Base-by-base conservation (phyloP, 2,329 filamentous ascomycete species). In the Myriosclerotinia duriaeana region DNA sequence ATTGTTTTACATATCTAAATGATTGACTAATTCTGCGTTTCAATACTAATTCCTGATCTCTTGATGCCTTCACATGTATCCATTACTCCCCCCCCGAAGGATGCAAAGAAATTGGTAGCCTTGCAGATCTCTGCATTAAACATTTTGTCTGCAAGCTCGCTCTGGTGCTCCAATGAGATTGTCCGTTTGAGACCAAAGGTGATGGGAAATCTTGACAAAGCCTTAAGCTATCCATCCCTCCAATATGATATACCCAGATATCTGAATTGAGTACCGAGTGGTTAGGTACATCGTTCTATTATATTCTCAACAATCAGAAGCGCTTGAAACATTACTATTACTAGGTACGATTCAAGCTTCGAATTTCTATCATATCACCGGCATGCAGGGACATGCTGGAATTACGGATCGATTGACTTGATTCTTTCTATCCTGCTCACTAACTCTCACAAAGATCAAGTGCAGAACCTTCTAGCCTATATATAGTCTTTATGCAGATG, bases 21-120 rank as follows among this genome's bases (percentile, higher is more conserved):
- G 2, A 22, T 22, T 20, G n/a, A 42, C n/a, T 56, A 17, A 46
- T 36, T 36, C 4, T 22, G n/a, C 14, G 3, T 36, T 34, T 22
- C 34, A 30, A 34, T 36, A 46, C 11, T 48, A 17, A 26, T 15
- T 14, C 20, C 22, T 34, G 7, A 48, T 34, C 42, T 22, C 42
- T 5, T 5, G 4, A 8, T 34, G 36, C 26, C 30, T 34, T 34
- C 30, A 34, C 30, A 34, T 34, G 30, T 34, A 34, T 34, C 30
- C 9, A 30, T 7, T 12, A 44, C 14, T 20, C 7, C 20, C 6
- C 20, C 6, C 42, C 26, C 30, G 42, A 60, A 48, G 42, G 30
- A 34, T 60, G 26, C 22, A 36, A 15, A 60, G 26, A 22, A 9
- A 48, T 4, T 60, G 42, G 56, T 48, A 60, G 56, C 56, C 56